Evolutionary conservation across 2,329 filamentous ascomycete genomes (phyloP).

Genomic region (Fusarium newnesense): DNA sequence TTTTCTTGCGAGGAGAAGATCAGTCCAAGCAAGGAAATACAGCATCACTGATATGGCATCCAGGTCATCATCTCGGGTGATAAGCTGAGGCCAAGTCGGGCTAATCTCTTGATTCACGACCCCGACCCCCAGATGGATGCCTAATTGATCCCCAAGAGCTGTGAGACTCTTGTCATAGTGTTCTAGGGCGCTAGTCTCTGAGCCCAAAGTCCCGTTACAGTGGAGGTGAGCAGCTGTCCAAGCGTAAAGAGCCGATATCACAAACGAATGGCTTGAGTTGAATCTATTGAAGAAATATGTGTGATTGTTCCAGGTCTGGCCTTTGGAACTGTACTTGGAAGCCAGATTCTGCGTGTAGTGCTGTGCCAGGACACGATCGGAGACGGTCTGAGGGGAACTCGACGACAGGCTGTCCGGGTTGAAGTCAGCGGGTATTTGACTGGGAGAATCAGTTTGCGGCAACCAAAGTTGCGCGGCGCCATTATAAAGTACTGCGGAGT

Average conservation of each 20-base stretch:
- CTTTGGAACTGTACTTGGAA: not conserved
- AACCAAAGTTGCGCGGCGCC: not conserved
- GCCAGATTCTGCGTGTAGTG: not conserved
- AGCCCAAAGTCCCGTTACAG: not conserved
- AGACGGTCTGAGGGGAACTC: not conserved
- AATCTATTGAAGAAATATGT: not conserved
- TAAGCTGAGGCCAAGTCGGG: not conserved
- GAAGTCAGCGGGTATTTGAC: not conserved
- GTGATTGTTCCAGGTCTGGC: not conserved
- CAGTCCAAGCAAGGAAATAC: not conserved
- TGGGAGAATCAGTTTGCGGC: not conserved
- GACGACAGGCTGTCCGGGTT: not conserved
- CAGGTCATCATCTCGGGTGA: not conserved
- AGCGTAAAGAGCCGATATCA: not conserved
- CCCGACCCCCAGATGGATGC: accelerated
- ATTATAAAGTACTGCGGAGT: not conserved
- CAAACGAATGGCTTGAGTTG: not conserved
- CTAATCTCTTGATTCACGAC: accelerated
- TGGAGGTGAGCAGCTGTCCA: not conserved
- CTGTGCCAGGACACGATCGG: not conserved
- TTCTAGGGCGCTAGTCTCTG: accelerated
- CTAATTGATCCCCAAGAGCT: not conserved
- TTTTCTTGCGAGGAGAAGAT: not conserved
- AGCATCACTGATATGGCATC: not conserved
- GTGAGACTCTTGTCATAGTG: not conserved